Base-by-base conservation (phyloP, 2,329 filamentous ascomycete species). In the Leptographium flavum region DNA sequence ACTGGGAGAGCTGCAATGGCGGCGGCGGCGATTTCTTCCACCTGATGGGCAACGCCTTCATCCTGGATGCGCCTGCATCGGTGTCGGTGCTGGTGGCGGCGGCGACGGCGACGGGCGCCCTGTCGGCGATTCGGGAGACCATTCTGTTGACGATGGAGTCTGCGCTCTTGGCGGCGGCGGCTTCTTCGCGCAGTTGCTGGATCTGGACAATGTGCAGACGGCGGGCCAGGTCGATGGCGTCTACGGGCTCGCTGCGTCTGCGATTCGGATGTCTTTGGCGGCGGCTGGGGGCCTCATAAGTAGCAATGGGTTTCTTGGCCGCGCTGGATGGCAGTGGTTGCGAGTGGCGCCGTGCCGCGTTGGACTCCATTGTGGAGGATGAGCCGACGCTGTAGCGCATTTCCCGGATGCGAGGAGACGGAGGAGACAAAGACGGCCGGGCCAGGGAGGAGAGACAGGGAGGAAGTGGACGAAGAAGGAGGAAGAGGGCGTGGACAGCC, bases 161-260 rank as follows among this genome's bases (percentile, higher is more conserved):
- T 10, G 11, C 28, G 14, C 5, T 13, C 10, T 9, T 14, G 15
- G 38, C 25, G 10, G 28, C 19, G 19, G 32, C 22, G 11, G 30
- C 17, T 11, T 23, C 46, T 22, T 19, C n/a, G 19, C n/a, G 58
- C 48, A 69, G 70, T 49, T 71, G 70, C 48, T 76, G 66, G 5
- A 63, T 64, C 14, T 74, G 59, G 17, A 79, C 68, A 11, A 65
- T 50, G 41, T 64, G 63, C 22, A 80, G 63, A 17, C 74, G 69
- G 28, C 68, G 65, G 11, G 67, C 65, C 25, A 80, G 58, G 45
- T 80, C 74, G 25, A 71, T 65, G 0, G 76, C 63, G 48, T 79
- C 74, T 39, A 79, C 63, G 33, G 42, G 42, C 9, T 38, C 13
- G 33, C 15, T 30, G 35, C 33, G 27, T 7, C n/a, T 22, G n/a